Evolutionary conservation across 1,139 yeast species (phyloP).

Genomic region (Saccharomyces pastorianus): DNA sequence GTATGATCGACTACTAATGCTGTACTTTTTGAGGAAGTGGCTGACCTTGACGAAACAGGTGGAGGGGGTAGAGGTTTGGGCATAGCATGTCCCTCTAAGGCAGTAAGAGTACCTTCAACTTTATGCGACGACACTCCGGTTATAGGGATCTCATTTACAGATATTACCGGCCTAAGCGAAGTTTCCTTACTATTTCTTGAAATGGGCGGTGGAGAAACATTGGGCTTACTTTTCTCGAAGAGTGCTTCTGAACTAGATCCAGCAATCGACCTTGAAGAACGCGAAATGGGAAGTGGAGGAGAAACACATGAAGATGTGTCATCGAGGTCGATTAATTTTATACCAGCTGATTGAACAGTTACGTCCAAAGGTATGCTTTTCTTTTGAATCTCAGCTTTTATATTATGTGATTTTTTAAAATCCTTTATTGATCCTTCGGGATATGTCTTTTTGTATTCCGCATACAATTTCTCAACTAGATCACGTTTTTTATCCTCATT

Average conservation of each 20-base stretch:
- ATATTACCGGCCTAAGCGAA: not conserved
- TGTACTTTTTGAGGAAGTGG: not conserved
- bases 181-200: not conserved
- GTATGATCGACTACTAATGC: not conserved
- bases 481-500: constrained; percentile 48
- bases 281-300: not conserved
- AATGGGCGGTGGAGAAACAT: not conserved
- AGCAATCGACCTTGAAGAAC: not conserved
- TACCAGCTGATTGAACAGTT: constrained; percentile 12
- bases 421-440: constrained; percentile 12
- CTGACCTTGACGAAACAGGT: not conserved
- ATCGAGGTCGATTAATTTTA: constrained; percentile 18
- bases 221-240: not conserved
- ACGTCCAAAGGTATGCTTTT: constrained; percentile 2
- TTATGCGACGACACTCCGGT: not conserved
- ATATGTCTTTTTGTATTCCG: constrained; percentile 36
- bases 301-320: not conserved
- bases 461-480: constrained; percentile 45
- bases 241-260: not conserved
- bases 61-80: not conserved
- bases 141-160: not conserved
- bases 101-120: not conserved
- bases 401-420: not conserved
- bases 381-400: not conserved
- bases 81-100: not conserved